phyloP scores from a whole-genome alignment of 352 stramenopile genomes.

The Globisporangium middletonii region DNA sequence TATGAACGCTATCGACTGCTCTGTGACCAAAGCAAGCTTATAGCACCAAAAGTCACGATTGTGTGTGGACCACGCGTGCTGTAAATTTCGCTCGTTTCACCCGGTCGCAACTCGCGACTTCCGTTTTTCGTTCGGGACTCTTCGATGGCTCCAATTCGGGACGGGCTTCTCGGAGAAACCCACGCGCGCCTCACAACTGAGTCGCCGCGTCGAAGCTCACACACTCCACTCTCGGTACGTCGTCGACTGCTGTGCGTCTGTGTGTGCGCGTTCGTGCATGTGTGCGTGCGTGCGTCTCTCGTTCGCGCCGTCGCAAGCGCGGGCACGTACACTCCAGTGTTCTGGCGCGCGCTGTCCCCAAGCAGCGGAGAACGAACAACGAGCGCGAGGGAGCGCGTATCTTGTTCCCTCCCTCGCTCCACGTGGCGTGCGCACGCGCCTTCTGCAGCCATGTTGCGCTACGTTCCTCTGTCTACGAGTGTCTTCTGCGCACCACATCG shows the following conservation, averaged over 20 bases:
- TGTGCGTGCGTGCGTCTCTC: neutral
- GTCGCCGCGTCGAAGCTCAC: conserved; percentile 6
- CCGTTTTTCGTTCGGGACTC: too few relatives aligned
- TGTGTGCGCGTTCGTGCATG: neutral
- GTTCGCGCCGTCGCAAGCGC: neutral
- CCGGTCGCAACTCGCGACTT: too few relatives aligned
- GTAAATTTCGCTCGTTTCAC: too few relatives aligned
- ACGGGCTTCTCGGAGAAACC: conserved; percentile 1
- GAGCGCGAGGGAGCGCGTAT: neutral
- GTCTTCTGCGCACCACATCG: too few relatives aligned
- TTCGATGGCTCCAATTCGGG: neutral
- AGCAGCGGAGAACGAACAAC: neutral
- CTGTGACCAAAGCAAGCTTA: too few relatives aligned
- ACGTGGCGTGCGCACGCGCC: neutral
- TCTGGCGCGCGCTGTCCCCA: neutral
- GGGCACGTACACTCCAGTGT: neutral
- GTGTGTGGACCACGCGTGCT: too few relatives aligned
- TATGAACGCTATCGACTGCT: too few relatives aligned
- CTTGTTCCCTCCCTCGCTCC: neutral
- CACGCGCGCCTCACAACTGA: conserved; percentile 11
- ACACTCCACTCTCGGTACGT: conserved; percentile 1
- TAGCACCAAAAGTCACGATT: too few relatives aligned
- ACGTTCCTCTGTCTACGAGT: too few relatives aligned
- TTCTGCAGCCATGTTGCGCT: too few relatives aligned
- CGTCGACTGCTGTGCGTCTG: neutral